Percentiles rank a stretch among this genome's conserved stretches.
Evolutionary conservation across 495 filamentous ascomycete species (phyloP).

Genomic region (Podospora anserina): DNA sequence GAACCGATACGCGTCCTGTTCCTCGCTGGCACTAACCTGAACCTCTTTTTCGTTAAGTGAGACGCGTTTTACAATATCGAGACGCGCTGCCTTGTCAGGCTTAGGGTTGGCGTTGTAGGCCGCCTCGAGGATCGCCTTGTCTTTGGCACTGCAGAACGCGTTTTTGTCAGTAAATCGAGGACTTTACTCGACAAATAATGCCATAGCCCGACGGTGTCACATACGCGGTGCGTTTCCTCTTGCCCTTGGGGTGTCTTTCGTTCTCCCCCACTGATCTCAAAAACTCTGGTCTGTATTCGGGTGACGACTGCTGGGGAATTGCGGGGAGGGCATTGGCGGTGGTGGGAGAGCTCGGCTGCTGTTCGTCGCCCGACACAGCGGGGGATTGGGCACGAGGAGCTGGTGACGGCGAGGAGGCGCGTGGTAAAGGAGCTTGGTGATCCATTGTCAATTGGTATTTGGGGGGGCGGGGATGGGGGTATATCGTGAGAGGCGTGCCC

Average conservation of each 20-base stretch:
- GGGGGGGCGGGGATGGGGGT: background rate
- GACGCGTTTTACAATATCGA: slow-evolving; percentile 78
- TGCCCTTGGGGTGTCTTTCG: slow-evolving; percentile 46
- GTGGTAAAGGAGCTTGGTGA: slow-evolving; percentile 9
- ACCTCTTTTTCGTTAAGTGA: slow-evolving; percentile 95
- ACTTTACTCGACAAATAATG: background rate
- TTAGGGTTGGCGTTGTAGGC: slow-evolving; percentile 85
- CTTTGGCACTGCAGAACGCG: slow-evolving; percentile 61
- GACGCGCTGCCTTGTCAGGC: slow-evolving; percentile 85
- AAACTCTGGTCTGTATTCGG: slow-evolving; percentile 6
- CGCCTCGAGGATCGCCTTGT: slow-evolving; percentile 85
- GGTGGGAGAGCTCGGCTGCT: slow-evolving; percentile 22
- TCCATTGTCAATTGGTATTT: slow-evolving; percentile 15
- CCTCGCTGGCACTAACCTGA: slow-evolving; percentile 63
- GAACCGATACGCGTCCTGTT: slow-evolving; percentile 18
- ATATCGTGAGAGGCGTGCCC: background rate
- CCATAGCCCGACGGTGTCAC: slow-evolving; percentile 27
- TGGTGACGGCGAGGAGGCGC: slow-evolving; percentile 14
- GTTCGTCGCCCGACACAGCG: background rate
- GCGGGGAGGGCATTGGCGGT: slow-evolving; percentile 10
- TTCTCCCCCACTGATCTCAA: slow-evolving; percentile 12
- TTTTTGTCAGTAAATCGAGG: slow-evolving; percentile 15
- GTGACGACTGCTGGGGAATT: slow-evolving; percentile 9
- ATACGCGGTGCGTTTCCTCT: slow-evolving; percentile 56
- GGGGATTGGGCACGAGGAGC: slow-evolving; percentile 6